Conservation (phyloP, 2,329 filamentous ascomycete species). For the Pyrenochaeta sp. region DNA sequence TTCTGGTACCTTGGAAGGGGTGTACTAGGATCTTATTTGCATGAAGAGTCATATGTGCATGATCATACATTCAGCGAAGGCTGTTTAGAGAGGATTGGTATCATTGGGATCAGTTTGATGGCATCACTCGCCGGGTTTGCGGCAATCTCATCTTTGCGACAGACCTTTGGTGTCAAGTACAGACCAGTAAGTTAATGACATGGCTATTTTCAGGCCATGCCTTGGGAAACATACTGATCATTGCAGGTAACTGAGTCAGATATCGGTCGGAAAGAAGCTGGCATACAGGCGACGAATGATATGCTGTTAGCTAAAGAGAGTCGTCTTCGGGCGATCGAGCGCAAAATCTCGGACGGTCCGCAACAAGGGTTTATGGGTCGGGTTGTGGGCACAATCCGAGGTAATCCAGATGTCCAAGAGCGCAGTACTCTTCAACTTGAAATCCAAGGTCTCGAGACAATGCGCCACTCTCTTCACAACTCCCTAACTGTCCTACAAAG, state of each 20-base stretch:
- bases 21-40: conserved; percentile 63
- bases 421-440: conserved; percentile 70
- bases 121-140: conserved; percentile 88
- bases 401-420: conserved; percentile 64
- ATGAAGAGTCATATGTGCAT: conserved; percentile 53
- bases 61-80: conserved; percentile 61
- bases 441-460: conserved; percentile 79
- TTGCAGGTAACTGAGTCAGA: conserved; percentile 71
- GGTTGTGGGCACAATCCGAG: conserved; percentile 74
- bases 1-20: conserved; percentile 80
- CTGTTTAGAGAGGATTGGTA: conserved; percentile 72
- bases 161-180: conserved; percentile 74
- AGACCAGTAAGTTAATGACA: conserved; percentile 59
- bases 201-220: background rate
- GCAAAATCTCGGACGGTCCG: conserved; percentile 62
- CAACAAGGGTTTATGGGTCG: conserved; percentile 72
- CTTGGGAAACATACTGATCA: conserved; percentile 20
- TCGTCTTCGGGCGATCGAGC: conserved; percentile 72
- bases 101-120: conserved; percentile 87
- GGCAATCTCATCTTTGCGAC: conserved; percentile 86
- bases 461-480: conserved; percentile 74
- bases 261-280: conserved; percentile 77
- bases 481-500: conserved; percentile 70
- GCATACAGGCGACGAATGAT: conserved; percentile 78
- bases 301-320: conserved; percentile 80